Conservation (phyloP, 768 basidiomycete species). For the Russula olivacea region DNA sequence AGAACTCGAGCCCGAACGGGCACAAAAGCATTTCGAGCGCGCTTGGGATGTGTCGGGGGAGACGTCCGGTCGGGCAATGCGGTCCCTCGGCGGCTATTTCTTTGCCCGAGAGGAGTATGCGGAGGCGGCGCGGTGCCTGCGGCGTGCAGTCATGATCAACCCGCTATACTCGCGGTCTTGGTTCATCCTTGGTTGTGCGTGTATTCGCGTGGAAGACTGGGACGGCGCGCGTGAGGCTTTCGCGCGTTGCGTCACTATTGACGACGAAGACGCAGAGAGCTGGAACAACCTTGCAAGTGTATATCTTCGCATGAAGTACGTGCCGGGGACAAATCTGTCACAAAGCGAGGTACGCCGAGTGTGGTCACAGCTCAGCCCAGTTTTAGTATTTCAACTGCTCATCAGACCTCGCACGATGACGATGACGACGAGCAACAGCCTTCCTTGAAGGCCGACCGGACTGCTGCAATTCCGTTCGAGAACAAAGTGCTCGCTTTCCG, state of each 20-base stretch:
- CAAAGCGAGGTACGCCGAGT: conserved; percentile 30
- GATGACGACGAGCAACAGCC: not conserved
- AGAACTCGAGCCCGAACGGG: conserved; percentile 73
- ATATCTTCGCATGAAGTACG: conserved; percentile 73
- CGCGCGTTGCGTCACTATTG: conserved; percentile 77
- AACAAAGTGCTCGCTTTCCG: conserved; percentile 88
- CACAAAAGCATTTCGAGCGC: conserved; percentile 65
- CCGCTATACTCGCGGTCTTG: conserved; percentile 83
- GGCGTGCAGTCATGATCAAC: conserved; percentile 78
- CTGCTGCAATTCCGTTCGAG: conserved; percentile 46
- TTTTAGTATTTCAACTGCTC: not conserved
- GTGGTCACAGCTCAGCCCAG: not conserved
- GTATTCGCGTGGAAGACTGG: conserved; percentile 80
- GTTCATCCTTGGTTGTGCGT: conserved; percentile 95
- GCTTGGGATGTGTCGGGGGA: conserved; percentile 81
- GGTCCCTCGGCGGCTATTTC: conserved; percentile 81
- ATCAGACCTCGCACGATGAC: not conserved
- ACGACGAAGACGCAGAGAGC: conserved; percentile 95
- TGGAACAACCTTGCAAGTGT: conserved; percentile 97
- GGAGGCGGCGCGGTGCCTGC: conserved; percentile 59
- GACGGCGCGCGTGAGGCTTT: conserved; percentile 79
- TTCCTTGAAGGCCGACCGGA: not conserved
- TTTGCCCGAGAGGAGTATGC: conserved; percentile 62
- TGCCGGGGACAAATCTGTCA: conserved; percentile 31
- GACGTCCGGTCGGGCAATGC: conserved; percentile 85